Base-by-base conservation (phyloP, 176 grass and related monocot genomes). In the Tillandsia fasciculata region DNA sequence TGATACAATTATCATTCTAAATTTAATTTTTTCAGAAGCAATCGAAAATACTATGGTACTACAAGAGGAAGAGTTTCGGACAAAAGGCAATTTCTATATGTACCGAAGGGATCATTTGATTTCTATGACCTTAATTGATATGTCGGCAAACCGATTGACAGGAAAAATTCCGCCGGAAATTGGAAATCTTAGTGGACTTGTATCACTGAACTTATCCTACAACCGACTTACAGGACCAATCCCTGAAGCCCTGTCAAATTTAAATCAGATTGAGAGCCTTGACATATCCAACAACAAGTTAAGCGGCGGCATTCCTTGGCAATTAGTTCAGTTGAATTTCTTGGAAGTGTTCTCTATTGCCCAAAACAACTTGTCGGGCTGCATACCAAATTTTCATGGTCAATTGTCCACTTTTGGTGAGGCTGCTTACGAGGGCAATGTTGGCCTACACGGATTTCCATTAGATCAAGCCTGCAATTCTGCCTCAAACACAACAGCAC, bases 191-290 rank as follows among this genome's bases (percentile, higher is more conserved):
- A 22, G 2, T 10, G 4, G 12, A 7, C n/a, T 80, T 13, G 52
- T 53, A 42, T 75, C 67, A 26, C 17, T 85, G 0, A 85, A 77
- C 50, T 10, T 85, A 0, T 81, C 78, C 0, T 26, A 69, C 76
- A 85, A 77, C 24, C 15, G 17, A 2, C 69, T 81, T 2, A 73
- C 3, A 0, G 64, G 73, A 0, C 14, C 1, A 33, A 77, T 80
- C n/a, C 83, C 83, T 9, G 3, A 22, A 1, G 15, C 42, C 0
- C 27, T 85, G 50, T 70, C 18, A 20, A 66, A 71, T 2, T 53
- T 84, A 56, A 1, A 0, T 3, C 67, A 28, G 0, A 54, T 85
- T 13, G 63, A 77, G 67, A 81, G 12, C n/a, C n/a, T n/a, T n/a
- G n/a, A n/a, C n/a, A n/a, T n/a, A n/a, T n/a, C n/a, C n/a, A n/a